phyloP scores from a whole-genome alignment of 1,139 yeast species.

The Magnusiomyces magnusii region DNA sequence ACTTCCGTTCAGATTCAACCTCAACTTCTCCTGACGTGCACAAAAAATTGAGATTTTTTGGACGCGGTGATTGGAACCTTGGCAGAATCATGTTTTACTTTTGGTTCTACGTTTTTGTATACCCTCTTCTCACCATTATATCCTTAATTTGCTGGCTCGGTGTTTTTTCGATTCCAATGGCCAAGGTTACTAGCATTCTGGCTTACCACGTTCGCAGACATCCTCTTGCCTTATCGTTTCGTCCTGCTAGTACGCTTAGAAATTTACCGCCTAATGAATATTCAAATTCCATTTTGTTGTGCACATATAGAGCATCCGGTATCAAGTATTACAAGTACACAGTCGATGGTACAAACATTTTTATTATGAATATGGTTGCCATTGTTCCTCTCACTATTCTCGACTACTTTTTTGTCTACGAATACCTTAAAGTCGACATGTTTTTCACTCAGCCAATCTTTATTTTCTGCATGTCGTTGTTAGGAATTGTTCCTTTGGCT shows the following conservation, averaged over 20 bases:
- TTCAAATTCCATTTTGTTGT: slow-evolving; percentile 44
- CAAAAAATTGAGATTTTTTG: slow-evolving; percentile 55
- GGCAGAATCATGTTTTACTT: slow-evolving; percentile 78
- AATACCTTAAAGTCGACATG: slow-evolving; percentile 40
- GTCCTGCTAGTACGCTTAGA: slow-evolving; percentile 43
- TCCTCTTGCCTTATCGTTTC: slow-evolving; percentile 76
- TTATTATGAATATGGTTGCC: slow-evolving; percentile 74
- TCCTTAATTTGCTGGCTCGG: slow-evolving; percentile 67
- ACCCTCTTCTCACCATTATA: slow-evolving; percentile 55
- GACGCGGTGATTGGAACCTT: slow-evolving; percentile 87
- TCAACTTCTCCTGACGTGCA: slow-evolving; percentile 15
- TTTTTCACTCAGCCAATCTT: slow-evolving; percentile 52
- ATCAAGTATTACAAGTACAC: slow-evolving; percentile 91
- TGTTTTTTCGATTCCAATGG: slow-evolving; percentile 92
- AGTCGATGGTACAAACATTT: slow-evolving; percentile 90
- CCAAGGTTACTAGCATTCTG: slow-evolving; percentile 60
- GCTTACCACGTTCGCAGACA: slow-evolving; percentile 79
- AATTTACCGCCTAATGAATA: slow-evolving; percentile 19
- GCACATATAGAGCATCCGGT: slow-evolving; percentile 91
- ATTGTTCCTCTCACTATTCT: slow-evolving; percentile 77
- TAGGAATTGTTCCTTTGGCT: slow-evolving; percentile 88
- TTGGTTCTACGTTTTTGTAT: slow-evolving; percentile 59
- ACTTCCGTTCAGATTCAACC: slow-evolving; percentile 14
- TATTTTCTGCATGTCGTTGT: slow-evolving; percentile 66
- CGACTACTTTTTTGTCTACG: slow-evolving; percentile 62